Base-by-base conservation (phyloP, 2,329 filamentous ascomycete genomes). In the Aspergillus ochraceus region DNA sequence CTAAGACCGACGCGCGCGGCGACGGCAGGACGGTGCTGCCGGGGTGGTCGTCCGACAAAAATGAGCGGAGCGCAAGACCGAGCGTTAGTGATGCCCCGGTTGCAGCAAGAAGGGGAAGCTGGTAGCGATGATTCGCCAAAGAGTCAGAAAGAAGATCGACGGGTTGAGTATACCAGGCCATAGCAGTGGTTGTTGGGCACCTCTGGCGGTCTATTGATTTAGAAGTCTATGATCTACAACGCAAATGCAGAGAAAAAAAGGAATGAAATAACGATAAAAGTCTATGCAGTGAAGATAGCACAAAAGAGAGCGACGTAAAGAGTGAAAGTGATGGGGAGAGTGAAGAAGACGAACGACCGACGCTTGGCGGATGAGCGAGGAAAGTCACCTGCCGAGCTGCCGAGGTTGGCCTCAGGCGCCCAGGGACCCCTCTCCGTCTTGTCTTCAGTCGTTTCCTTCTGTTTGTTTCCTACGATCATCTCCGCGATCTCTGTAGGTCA, bases 41-140 rank as follows among this genome's bases (percentile, higher is more conserved):
- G 3, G 46, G 32, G 10, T 59, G 59, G 42, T 60, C 57, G 49
- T 63, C 61, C 2, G 61, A 59, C 19, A 74, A 64, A 32, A 74
- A 32, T 2, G 71, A 71, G 39, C 68, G 71, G 57, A 74, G 60
- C 0, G 74, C 57, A 20, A 77, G 52, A 24, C 72, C 74, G 45
- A 75, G 60, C 42, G 73, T 72, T 51, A 77, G 66, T 0, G 75
- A 76, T 39, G 66, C 70, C 20, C 75, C 74, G 22, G 74, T 71
- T 32, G 71, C 68, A n/a, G 71, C 73, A 32, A 76, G 59, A 36
- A 76, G 55, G 29, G 73, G 68, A 50, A 74, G 60, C n/a, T 74
- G 71, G 22, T 60, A 66, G 56, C 65, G 68, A 12, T 66, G 63
- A 60, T 71, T 70, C 50, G 68, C 60, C 50, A 73, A 64, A 54